Evolutionary conservation across 495 filamentous ascomycete species (phyloP).

Genomic region (Aspergillus nidulans): DNA sequence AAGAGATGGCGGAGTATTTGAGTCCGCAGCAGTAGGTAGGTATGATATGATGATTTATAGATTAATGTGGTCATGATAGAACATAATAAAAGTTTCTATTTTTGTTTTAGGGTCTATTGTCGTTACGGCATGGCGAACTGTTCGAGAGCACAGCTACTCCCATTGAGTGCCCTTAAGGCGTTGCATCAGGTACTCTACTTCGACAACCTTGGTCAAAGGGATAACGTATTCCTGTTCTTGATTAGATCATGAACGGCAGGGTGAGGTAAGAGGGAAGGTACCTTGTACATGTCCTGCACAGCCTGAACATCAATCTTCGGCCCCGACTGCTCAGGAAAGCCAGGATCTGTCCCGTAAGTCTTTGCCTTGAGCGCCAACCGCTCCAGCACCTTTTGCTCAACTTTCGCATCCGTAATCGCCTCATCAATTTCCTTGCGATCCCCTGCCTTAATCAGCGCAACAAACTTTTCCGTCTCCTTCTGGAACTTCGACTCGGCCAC

Average conservation of each 20-base stretch:
- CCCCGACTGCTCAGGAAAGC: slow-evolving; percentile 48
- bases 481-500: slow-evolving; percentile 98
- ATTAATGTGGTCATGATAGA: slow-evolving; percentile 27
- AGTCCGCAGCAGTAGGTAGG: slow-evolving; percentile 30
- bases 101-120: slow-evolving; percentile 11
- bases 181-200: slow-evolving; percentile 97
- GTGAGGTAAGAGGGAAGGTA: slow-evolving; percentile 21
- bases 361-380: slow-evolving; percentile 84
- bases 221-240: slow-evolving; percentile 81
- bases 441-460: slow-evolving; percentile 68
- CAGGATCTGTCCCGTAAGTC: slow-evolving; percentile 92
- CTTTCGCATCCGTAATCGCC: slow-evolving; percentile 84
- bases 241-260: slow-evolving; percentile 14
- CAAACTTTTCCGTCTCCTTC: slow-evolving; percentile 75
- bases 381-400: slow-evolving; percentile 90
- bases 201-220: slow-evolving; percentile 92
- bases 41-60: slow-evolving; percentile 11
- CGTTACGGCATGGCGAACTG: slow-evolving; percentile 14
- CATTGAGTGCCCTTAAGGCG: slow-evolving; percentile 68
- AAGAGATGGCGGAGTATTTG: slow-evolving; percentile 68
- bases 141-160: slow-evolving; percentile 31
- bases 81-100: slow-evolving; percentile 15
- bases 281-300: slow-evolving; percentile 90
- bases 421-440: slow-evolving; percentile 78
- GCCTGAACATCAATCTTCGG: slow-evolving; percentile 89